phyloP scores from a whole-genome alignment of 225 moss, liverwort and hornwort species.

The Rhytidiadelphus loreus region DNA sequence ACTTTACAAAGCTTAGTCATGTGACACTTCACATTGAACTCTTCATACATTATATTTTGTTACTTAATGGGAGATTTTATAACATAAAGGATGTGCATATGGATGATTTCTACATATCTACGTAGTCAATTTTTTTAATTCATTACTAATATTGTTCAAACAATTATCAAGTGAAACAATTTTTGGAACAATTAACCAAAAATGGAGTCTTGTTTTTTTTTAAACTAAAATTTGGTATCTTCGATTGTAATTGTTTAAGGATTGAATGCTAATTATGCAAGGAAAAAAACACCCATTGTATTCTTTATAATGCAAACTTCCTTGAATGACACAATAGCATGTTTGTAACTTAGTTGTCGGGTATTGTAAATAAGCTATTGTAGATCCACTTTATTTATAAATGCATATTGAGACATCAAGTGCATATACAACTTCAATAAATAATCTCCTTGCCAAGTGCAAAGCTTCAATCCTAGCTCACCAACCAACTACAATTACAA shows the following conservation, averaged over 20 bases:
- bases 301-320: neutral
- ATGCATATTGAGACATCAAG: accelerated
- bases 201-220: no score
- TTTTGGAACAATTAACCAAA: no score
- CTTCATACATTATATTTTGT: neutral
- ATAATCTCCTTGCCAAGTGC: neutral
- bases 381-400: no score
- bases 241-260: no score
- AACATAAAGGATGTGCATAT: neutral
- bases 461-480: no score
- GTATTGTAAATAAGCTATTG: accelerated
- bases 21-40: neutral
- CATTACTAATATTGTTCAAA: neutral
- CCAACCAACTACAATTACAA: neutral
- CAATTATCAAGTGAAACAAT: neutral
- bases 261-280: neutral
- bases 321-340: accelerated
- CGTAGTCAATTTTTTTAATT: neutral
- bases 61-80: neutral
- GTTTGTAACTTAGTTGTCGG: accelerated
- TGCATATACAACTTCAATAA: no score
- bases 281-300: no score
- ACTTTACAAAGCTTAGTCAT: neutral
- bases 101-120: no score
- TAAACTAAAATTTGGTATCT: no score